Percentiles rank a stretch among this genome's conserved stretches.
Conservation (phyloP, 148 eudicot species). For the Chenopodium suecicum region DNA sequence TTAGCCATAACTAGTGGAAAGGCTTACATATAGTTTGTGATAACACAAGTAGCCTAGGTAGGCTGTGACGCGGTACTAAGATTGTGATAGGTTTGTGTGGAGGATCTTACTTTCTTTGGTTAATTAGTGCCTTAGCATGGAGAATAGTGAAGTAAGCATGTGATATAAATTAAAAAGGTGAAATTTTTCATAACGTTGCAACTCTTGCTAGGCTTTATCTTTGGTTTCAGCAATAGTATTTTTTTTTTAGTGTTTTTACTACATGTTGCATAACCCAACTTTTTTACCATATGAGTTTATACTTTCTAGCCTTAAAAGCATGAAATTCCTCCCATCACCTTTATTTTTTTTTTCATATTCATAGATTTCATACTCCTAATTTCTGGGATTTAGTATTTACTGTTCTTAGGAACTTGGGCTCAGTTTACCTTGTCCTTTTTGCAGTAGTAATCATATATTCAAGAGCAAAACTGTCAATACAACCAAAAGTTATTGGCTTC, state of each 20-base stretch:
- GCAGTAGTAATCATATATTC: not conserved
- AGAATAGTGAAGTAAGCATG: constrained; percentile 23
- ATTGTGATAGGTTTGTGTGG: not conserved
- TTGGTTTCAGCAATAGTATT: not conserved
- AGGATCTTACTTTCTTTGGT: not conserved
- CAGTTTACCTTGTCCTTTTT: too few species aligned
- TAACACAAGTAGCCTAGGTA: not conserved
- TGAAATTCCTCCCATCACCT: not conserved
- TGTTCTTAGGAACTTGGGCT: too few species aligned
- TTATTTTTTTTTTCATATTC: too few species aligned
- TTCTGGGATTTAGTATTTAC: too few species aligned
- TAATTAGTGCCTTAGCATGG: not conserved
- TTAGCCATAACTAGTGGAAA: too few species aligned
- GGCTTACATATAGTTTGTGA: not conserved
- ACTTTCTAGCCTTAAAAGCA: constrained; percentile 39
- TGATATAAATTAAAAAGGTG: not conserved
- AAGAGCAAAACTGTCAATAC: constrained; percentile 34
- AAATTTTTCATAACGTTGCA: not conserved
- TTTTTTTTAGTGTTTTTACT: not conserved
- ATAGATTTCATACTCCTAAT: too few species aligned
- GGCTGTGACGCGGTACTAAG: not conserved
- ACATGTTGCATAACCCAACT: not conserved
- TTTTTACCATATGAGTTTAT: constrained; percentile 5
- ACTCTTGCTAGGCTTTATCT: not conserved
- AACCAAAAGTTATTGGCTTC: constrained; percentile 13